Base-by-base conservation (phyloP, 116 monocot genomes). In the Cymodocea nodosa region DNA sequence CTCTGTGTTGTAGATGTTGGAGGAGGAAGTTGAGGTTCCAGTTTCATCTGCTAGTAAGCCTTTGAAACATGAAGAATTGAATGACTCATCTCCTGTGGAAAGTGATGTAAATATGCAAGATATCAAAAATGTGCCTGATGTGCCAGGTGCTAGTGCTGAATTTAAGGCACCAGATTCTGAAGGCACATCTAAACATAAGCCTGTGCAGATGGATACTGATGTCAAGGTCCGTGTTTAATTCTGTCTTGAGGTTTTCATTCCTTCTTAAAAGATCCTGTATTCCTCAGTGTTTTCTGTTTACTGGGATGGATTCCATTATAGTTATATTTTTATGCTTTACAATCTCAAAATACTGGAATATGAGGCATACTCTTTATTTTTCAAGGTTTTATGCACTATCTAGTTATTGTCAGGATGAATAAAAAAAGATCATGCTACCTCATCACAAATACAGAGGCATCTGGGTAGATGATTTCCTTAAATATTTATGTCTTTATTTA, bases 91-190 rank as follows among this genome's bases (percentile, higher is more conserved):
- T 0, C 58, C 58, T 73, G 73, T 62, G 39, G 79, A 67, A 69
- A 60, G 60, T 73, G 97, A 89, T 78, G 81, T 70, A 13, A 87
- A 84, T 59, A 84, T 92, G 86, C 79, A 92, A 57, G 99, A 92
- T 51, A 51, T 62, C 35, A 81, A 84, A 69, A 57, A 51, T 51
- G 11, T 71, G 58, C 40, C 65, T 44, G 77, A 81, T 64, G 39
- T 36, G 62, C 58, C 76, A 70, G 73, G 49, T 68, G 17, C 70
- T 69, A 86, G 71, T 54, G 64, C 39, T 63, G 85, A 85, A 68
- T 85, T 87, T 80, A 82, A 75, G 17, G 23, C 35, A 30, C 72
- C 65, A 39, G 81, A 74, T 40, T 16, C 77, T 40, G 89, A 75
- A 74, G 77, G 82, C 6, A 82, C 71, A 62, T 72, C 85, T 66